Evolutionary conservation across 2,329 filamentous ascomycete genomes (phyloP), one percentile per base, ranked within the genome.

Genomic region (Pseudogymnoascus sp.): DNA sequence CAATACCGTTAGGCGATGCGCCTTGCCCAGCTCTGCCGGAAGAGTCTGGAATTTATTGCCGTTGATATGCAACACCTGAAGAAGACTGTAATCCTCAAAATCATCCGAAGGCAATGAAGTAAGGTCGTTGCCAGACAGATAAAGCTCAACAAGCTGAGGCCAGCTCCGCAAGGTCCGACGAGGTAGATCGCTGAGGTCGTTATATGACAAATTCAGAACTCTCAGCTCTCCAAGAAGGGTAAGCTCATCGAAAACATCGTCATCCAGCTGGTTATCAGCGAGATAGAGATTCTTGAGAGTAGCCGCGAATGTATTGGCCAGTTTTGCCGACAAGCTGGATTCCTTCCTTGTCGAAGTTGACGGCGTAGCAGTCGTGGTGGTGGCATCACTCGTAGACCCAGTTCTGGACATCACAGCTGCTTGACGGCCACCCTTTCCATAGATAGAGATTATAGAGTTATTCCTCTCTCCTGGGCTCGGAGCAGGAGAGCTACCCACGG

Each of bases 21-120:
- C 91, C 74, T 96, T 91, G 65, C 92, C 95, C 59, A 99, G 87
- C 72, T 99, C 94, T 7, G 94, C 94, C 2, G 94, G 94, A 19
- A 99, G 81, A 35, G 96, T 95, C 69, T 96, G 96, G 73, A 99
- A 99, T 72, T 96, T 94, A 78, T 99, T 99, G 72, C 89, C 90
- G 77, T 99, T 99, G 77, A 99, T 90, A 73, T 97, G 92, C 6
- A 99, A 82, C 4, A 95, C 86, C 73, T 94, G 92, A 39, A 99
- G 81, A 60, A 91, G 84, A 70, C 90, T 92, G 64, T 89, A 88
- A 71, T 97, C 91, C 74, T 96, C 93, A 52, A 99, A 80, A 70
- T 99, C 94, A 74, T 99, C 94, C 0, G 92, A 91, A 2, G 94
- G 94, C 39, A 99, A 78, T 12, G 89, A 93, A 0, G 92, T 95